Percentiles rank a stretch among this genome's conserved stretches.
phyloP scores from a whole-genome alignment of 2,329 filamentous ascomycete species.

The Curvularia sp. region DNA sequence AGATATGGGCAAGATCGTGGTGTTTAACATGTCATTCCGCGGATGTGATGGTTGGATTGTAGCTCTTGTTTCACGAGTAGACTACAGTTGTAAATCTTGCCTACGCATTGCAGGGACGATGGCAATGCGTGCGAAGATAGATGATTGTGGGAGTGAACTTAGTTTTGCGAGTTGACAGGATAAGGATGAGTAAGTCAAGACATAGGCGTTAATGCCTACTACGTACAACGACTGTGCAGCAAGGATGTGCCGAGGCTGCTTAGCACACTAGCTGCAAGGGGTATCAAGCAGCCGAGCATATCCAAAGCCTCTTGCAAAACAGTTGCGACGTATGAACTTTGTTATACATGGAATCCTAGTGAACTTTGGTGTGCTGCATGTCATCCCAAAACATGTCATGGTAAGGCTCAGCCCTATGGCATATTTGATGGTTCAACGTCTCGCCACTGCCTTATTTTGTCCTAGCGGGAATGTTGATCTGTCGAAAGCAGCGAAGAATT shows the following conservation, averaged over 20 bases:
- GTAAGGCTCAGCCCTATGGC: not conserved
- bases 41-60: slow-evolving; percentile 20
- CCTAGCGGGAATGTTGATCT: not conserved
- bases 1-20: slow-evolving; percentile 48
- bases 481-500: not conserved
- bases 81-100: not conserved
- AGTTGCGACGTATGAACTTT: not conserved
- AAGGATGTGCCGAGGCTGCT: slow-evolving; percentile 18
- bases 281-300: slow-evolving; percentile 1
- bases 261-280: slow-evolving; percentile 10
- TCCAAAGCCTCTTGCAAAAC: not conserved
- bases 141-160: not conserved
- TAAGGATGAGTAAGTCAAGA: not conserved
- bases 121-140: not conserved
- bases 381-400: not conserved
- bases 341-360: too few species aligned
- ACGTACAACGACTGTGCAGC: slow-evolving; percentile 2
- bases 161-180: not conserved
- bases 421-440: not conserved
- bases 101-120: not conserved
- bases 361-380: not conserved
- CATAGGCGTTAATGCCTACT: slow-evolving; percentile 11
- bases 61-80: not conserved
- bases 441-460: not conserved
- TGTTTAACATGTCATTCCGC: slow-evolving; percentile 45